A percentile compares a stretch with the other conserved stretches of the same genome.
phyloP scores from a whole-genome alignment of 805 yeast species.

The Ogataea parapolymorpha region DNA sequence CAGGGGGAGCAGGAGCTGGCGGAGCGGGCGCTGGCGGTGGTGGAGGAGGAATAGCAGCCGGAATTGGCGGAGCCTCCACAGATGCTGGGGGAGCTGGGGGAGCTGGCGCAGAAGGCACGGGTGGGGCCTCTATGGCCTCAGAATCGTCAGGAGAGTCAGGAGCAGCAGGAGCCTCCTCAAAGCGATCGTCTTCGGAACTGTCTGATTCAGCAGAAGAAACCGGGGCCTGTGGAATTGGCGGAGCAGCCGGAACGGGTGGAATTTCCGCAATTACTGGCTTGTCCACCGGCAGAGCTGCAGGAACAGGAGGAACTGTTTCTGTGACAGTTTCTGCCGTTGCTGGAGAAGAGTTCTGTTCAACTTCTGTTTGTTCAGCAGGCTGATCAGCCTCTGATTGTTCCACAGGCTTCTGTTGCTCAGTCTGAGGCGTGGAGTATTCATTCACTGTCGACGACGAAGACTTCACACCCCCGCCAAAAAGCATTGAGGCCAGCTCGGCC shows the following conservation, averaged over 20 bases:
- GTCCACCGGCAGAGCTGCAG: conserved; percentile 6
- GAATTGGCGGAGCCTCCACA: conserved; percentile 10
- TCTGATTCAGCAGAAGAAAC: conserved; percentile 5
- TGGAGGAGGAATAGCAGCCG: conserved; percentile 15
- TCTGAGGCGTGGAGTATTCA: conserved; percentile 21
- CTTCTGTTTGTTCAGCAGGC: too few species aligned
- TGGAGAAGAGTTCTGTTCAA: conserved; percentile 8
- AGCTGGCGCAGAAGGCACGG: background rate
- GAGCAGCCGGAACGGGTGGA: conserved; percentile 17
- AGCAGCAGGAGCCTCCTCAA: conserved; percentile 1
- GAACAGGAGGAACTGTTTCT: background rate
- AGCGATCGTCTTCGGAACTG: too few species aligned
- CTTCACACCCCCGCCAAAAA: conserved; percentile 55
- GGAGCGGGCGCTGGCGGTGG: conserved; percentile 23
- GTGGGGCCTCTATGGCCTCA: conserved; percentile 1
- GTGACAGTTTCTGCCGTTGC: conserved; percentile 5
- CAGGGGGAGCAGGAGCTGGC: conserved; percentile 36
- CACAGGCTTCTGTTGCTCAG: background rate
- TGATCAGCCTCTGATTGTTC: too few species aligned
- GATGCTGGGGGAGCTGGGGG: conserved; percentile 5
- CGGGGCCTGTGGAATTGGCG: conserved; percentile 15
- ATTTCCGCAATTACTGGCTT: too few species aligned
- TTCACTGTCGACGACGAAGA: conserved; percentile 28
- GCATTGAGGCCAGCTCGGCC: conserved; percentile 51
- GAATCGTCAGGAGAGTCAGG: background rate